These are phyloP conservation scores for Aspergillus sp. DNA, from an alignment of 2,329 filamentous ascomycete genomes.

Conservation along the genomic window DNA sequence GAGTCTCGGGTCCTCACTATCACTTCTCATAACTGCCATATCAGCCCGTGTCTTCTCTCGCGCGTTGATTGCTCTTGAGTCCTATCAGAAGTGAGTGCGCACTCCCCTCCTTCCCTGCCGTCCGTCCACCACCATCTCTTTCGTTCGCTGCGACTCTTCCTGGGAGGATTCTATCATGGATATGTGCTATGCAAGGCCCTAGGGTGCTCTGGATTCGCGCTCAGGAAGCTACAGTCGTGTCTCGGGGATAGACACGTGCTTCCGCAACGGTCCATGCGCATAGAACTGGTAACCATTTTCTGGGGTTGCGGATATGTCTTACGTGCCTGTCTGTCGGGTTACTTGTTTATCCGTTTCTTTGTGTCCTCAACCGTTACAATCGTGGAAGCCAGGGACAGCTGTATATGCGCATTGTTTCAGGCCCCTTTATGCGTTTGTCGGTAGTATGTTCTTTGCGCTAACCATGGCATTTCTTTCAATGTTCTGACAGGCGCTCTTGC, in stretches of 20 bases:
- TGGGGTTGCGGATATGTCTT: background rate
- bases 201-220: background rate
- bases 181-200: background rate
- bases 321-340: background rate
- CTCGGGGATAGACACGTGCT: background rate
- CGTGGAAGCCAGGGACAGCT: background rate
- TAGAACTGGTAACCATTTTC: background rate
- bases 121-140: constrained; percentile 1
- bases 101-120: constrained; percentile 1
- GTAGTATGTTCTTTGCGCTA: constrained; percentile 1
- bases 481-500: background rate
- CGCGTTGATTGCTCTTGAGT: background rate
- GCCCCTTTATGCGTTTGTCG: background rate
- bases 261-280: background rate
- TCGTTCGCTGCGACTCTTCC: background rate
- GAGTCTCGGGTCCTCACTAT: background rate
- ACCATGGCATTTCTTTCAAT: background rate
- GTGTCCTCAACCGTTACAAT: background rate
- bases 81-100: constrained; percentile 5
- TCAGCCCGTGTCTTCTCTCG: background rate
- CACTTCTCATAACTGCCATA: background rate
- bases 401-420: background rate
- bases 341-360: background rate
- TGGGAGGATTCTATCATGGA: background rate
- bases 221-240: background rate